A percentile compares a stretch with the other conserved stretches of the same genome.
phyloP scores from a whole-genome alignment of 1,284 basidiomycete genomes.

The Schizopora paradoxa region DNA sequence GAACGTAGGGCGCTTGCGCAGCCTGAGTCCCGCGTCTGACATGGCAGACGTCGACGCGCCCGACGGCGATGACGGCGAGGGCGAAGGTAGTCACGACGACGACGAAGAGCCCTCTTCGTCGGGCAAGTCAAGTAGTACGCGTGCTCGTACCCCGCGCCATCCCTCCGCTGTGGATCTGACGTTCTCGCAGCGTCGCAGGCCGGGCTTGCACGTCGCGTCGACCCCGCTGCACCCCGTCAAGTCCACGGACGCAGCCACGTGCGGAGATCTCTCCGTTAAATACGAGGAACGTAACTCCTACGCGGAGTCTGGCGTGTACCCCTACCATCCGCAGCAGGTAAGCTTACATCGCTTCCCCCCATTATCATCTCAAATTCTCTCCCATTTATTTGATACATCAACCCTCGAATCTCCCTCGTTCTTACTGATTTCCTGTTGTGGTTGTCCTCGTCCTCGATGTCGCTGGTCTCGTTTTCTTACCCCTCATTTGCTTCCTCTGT shows the following conservation, averaged over 20 bases:
- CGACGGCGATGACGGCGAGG: not conserved
- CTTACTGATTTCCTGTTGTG: not conserved
- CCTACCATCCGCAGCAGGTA: conserved; percentile 35
- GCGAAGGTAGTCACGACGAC: not conserved
- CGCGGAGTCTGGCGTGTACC: conserved; percentile 23
- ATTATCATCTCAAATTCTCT: conserved; percentile 18
- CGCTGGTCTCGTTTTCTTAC: not conserved
- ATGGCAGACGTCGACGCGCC: conserved; percentile 24
- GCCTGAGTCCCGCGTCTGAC: conserved; percentile 15
- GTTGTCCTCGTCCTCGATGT: not conserved
- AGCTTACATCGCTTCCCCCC: conserved; percentile 28
- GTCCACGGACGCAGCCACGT: conserved; percentile 15
- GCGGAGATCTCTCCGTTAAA: conserved; percentile 11
- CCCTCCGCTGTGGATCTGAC: too few species aligned
- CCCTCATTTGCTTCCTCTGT: not conserved
- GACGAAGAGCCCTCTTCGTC: too few species aligned
- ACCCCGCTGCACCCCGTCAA: conserved; percentile 25
- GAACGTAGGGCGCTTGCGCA: conserved; percentile 22
- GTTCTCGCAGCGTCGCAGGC: conserved; percentile 9
- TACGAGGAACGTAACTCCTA: conserved; percentile 25
- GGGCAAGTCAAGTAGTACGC: too few species aligned
- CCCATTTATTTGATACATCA: too few species aligned
- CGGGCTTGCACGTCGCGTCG: conserved; percentile 12
- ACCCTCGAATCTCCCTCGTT: too few species aligned
- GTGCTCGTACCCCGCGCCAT: too few species aligned